Evolutionary conservation across 164 flowering plant genomes (phyloP).

Genomic region (Tetrastigma voinierianum): DNA sequence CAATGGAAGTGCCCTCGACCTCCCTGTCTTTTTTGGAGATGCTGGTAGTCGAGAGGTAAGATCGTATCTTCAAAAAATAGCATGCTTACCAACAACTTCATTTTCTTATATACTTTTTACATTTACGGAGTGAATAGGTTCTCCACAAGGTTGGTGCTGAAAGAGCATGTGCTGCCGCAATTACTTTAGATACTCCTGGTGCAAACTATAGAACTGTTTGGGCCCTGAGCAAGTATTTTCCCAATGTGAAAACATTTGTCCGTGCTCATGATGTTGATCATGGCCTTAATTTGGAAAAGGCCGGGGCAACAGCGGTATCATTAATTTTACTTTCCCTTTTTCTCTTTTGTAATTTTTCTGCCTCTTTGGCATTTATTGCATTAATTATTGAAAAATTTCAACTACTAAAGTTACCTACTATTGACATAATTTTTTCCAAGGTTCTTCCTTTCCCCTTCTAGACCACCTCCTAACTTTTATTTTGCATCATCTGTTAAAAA

Average conservation of each 20-base stretch:
- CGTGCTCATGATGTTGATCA: constrained; percentile 99
- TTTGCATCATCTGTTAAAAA: not conserved
- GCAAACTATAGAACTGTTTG: constrained; percentile 99
- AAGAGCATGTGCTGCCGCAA: constrained; percentile 99
- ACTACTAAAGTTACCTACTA: too few relatives aligned
- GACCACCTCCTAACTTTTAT: too few relatives aligned
- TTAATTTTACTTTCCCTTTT: constrained; percentile 1
- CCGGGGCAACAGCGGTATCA: constrained; percentile 98
- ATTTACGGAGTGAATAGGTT: constrained; percentile 45
- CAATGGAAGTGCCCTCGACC: constrained; percentile 97
- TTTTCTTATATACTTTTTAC: constrained; percentile 18
- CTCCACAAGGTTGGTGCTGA: constrained; percentile 98
- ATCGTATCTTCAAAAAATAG: not conserved
- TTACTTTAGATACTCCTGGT: constrained; percentile 94
- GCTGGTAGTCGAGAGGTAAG: constrained; percentile 99
- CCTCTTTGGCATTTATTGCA: not conserved
- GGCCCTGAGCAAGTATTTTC: constrained; percentile 96
- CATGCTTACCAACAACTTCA: not conserved
- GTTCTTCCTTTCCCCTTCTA: too few relatives aligned
- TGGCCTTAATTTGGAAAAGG: constrained; percentile 97
- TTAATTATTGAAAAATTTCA: too few relatives aligned
- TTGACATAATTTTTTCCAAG: too few relatives aligned
- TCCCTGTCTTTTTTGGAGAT: constrained; percentile 99
- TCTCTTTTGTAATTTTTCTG: not conserved
- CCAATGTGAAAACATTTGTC: constrained; percentile 97